Conservation (phyloP, 805 yeast genomes). For the Torulaspora gathmanii region DNA sequence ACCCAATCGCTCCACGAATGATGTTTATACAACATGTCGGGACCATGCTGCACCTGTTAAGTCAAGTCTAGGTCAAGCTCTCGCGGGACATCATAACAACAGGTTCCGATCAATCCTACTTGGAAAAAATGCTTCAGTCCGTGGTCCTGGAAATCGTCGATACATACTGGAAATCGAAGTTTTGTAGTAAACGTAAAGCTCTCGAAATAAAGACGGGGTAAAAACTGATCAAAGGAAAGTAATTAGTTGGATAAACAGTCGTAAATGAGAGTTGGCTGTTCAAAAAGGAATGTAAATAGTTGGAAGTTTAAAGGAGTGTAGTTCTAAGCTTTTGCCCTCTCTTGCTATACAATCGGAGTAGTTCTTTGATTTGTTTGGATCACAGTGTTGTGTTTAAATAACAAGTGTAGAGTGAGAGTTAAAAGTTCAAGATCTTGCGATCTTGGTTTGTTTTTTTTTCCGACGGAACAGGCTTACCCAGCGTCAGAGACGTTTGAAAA, state of each 20-base stretch:
- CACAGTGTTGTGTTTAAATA: conserved; percentile 1
- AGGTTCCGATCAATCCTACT: too few relatives aligned
- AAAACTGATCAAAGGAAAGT: conserved; percentile 15
- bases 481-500: conserved; percentile 5
- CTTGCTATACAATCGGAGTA: not conserved
- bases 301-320: conserved; percentile 24
- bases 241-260: conserved; percentile 20
- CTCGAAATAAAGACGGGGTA: not conserved
- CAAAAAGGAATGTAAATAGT: conserved; percentile 37
- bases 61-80: too few relatives aligned
- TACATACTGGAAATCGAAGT: conserved; percentile 6
- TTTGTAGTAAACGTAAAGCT: not conserved
- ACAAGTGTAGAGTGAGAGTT: not conserved
- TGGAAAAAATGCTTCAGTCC: too few relatives aligned
- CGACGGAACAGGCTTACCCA: not conserved
- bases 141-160: not conserved
- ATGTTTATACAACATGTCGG: not conserved
- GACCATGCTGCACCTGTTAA: not conserved
- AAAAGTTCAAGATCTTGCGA: not conserved
- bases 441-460: conserved; percentile 3
- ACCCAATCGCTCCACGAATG: not conserved
- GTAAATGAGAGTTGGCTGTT: not conserved
- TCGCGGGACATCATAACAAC: too few relatives aligned
- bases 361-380: not conserved
- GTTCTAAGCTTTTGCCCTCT: conserved; percentile 1